A percentile compares a stretch with the other conserved stretches of the same genome.
phyloP scores from a whole-genome alignment of 2,329 filamentous ascomycete genomes.

The Colletotrichum filicis region DNA sequence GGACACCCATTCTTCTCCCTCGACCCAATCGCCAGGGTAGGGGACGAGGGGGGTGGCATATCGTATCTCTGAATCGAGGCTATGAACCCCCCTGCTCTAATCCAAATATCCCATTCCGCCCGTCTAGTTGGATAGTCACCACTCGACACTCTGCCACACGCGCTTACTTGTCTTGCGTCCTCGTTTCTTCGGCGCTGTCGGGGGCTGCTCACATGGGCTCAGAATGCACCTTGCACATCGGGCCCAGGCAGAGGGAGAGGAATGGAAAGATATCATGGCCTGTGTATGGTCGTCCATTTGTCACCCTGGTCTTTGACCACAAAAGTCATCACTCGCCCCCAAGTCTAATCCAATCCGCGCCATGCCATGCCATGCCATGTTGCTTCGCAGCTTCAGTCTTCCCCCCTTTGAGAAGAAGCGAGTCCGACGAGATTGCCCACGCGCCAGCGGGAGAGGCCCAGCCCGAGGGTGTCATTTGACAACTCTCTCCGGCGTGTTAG shows the following conservation, averaged over 20 bases:
- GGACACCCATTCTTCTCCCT: background rate
- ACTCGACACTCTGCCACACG: background rate
- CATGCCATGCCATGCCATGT: background rate
- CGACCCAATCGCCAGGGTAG: slow-evolving; percentile 12
- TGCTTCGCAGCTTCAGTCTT: background rate
- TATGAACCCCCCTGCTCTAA: slow-evolving; percentile 2
- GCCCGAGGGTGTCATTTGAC: background rate
- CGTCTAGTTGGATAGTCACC: background rate
- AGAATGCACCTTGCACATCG: background rate
- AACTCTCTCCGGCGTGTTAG: background rate
- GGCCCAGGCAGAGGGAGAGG: background rate
- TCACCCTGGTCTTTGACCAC: background rate
- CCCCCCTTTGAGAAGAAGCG: slow-evolving; percentile 6
- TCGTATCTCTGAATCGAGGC: slow-evolving; percentile 11
- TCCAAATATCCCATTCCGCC: background rate
- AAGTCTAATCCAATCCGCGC: background rate
- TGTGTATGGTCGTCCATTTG: background rate
- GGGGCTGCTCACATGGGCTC: background rate
- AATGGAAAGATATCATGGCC: background rate
- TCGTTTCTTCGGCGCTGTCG: background rate
- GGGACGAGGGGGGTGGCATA: slow-evolving; percentile 4
- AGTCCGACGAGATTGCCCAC: background rate
- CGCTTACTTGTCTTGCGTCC: background rate
- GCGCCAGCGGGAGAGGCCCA: background rate
- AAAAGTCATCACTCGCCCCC: background rate